These are phyloP conservation scores for Chrysoporthe deuterocubensis DNA, from an alignment of 2,329 filamentous ascomycete species.

Conservation along the genomic window DNA sequence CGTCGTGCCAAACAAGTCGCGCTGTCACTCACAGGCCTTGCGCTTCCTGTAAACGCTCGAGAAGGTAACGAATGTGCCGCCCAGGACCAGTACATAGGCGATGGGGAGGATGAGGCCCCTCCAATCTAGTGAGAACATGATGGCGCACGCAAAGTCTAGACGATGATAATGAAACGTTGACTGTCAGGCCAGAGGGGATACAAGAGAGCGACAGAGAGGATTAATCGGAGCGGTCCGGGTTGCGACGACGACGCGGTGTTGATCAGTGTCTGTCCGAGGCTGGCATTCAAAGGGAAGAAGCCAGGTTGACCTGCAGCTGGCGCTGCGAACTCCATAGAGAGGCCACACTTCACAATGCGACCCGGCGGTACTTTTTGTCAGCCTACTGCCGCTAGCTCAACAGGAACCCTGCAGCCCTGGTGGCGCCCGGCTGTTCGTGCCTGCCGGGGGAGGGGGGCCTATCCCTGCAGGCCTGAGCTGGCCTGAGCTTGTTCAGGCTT, in stretches of 20 bases:
- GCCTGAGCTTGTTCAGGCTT: neutral
- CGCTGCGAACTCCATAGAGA: neutral
- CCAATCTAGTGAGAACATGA: constrained; percentile 71
- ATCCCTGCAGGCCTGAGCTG: neutral
- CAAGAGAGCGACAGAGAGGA: neutral
- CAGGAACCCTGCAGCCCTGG: neutral
- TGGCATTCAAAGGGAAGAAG: constrained; percentile 3
- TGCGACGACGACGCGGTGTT: neutral
- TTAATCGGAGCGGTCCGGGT: neutral
- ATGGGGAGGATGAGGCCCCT: constrained; percentile 83
- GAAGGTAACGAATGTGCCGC: constrained; percentile 89
- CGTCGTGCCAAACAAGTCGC: neutral
- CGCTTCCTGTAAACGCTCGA: constrained; percentile 91
- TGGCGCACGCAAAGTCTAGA: constrained; percentile 26
- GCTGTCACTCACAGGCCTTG: constrained; percentile 69
- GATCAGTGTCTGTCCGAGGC: neutral
- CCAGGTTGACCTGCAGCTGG: neutral
- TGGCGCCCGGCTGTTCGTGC: neutral
- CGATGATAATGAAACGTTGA: neutral
- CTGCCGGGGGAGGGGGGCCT: constrained; percentile 1
- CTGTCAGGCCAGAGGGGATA: neutral
- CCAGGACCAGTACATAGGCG: constrained; percentile 85
- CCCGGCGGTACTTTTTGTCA: neutral
- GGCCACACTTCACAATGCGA: constrained; percentile 20
- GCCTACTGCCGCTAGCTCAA: constrained; percentile 1